Base-by-base conservation (phyloP, 495 filamentous ascomycete species). In the Hapsidospora chrysogenum region DNA sequence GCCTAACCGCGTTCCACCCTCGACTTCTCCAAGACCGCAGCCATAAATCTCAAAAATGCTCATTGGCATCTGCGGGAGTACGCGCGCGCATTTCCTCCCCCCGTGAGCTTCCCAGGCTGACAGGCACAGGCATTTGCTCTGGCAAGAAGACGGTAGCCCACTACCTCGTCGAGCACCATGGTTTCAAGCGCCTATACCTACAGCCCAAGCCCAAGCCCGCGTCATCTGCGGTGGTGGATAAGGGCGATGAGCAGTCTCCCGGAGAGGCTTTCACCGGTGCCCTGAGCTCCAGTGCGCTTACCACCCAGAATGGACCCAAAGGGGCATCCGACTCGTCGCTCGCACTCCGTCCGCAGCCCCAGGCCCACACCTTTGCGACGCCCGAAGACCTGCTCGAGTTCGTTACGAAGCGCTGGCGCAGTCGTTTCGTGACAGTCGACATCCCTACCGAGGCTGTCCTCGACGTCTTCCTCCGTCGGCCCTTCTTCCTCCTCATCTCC, bases 11-110 rank as follows among this genome's bases (percentile, higher is more conserved):
- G 6, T 26, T 6, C 6, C 23, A 26, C 11, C 23, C 23, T 26
- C 23, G 23, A 26, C 23, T 26, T 26, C 11, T 11, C 6, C 23
- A 26, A 26, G 23, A 26, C 23, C 11, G 23, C 23, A 26, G 11
- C 23, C 23, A 26, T 11, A 6, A 26, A 26, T 26, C 23, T 26
- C 11, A 6, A 64, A 46, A 40, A 96, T 95, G 87, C 71, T 97
- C 16, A 83, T 97, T 40, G 87, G 89, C 29, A 62, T 97, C 38
- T 95, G 85, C 53, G 87, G 89, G 55, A 76, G 85, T 85, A 66
- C 56, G 61, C 49, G 35, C 39, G 35, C 31, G 36, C 29, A 39
- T 40, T 29, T 26, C 25, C 9, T 17, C 17, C 35, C 22, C 21
- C 36, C 29, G 22, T 33, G 37, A 20, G 25, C 17, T 16, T 31